Conservation (phyloP, 2,329 filamentous ascomycete genomes). For the Dothiorella sarmentorum region DNA sequence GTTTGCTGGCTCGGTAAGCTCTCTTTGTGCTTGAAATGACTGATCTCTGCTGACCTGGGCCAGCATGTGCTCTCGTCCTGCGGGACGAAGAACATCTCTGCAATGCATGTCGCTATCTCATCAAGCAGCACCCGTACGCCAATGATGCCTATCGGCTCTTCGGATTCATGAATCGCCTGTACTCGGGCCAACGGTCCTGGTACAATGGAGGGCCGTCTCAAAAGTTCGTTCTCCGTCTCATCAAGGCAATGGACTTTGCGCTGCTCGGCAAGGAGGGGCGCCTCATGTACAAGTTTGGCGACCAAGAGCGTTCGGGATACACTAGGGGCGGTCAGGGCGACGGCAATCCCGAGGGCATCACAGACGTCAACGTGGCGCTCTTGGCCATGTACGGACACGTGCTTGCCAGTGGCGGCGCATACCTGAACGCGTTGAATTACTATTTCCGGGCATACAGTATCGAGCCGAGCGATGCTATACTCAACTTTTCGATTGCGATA, state of each 20-base stretch:
- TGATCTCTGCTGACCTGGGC: conserved; percentile 25
- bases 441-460: conserved; percentile 67
- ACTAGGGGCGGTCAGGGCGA: conserved; percentile 36
- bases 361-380: conserved; percentile 70
- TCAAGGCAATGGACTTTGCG: conserved; percentile 79
- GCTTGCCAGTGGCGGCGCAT: conserved; percentile 77
- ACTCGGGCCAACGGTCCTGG: conserved; percentile 63
- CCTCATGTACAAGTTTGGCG: conserved; percentile 39
- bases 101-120: conserved; percentile 74
- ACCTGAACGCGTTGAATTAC: conserved; percentile 81
- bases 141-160: conserved; percentile 84
- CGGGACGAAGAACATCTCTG: conserved; percentile 75
- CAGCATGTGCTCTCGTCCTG: conserved; percentile 76
- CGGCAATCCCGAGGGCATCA: conserved; percentile 34
- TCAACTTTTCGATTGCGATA: conserved; percentile 72
- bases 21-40: conserved; percentile 19
- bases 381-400: conserved; percentile 90
- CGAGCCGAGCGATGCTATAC: conserved; percentile 70
- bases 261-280: conserved; percentile 55
- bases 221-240: conserved; percentile 87
- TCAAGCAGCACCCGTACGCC: conserved; percentile 74
- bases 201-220: conserved; percentile 80
- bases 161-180: conserved; percentile 71
- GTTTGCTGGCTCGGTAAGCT: conserved; percentile 67
- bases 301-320: conserved; percentile 37